These are phyloP conservation scores for Acacia melanoxylon DNA, from an alignment of 306 rosid genomes.

Conservation along the genomic window DNA sequence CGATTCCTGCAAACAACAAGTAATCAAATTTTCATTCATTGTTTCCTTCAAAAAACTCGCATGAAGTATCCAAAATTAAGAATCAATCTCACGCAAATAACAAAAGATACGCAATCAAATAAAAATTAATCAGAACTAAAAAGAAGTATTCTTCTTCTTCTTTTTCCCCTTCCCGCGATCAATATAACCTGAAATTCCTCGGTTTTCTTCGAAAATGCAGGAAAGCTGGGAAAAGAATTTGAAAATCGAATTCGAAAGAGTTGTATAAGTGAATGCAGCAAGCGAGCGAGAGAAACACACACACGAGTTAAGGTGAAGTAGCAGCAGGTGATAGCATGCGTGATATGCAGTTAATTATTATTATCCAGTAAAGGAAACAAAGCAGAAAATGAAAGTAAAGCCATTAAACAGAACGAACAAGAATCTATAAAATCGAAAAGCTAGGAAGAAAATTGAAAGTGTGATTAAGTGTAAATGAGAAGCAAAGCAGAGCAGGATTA, in stretches of 20 bases:
- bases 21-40: neutral
- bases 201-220: conserved; percentile 20
- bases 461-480: neutral
- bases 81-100: neutral
- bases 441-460: neutral
- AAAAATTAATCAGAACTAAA: neutral
- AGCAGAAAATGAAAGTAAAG: neutral
- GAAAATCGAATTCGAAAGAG: neutral
- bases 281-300: neutral
- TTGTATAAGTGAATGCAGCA: neutral
- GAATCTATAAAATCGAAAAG: neutral
- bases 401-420: neutral
- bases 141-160: neutral
- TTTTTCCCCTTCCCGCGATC: neutral
- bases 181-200: conserved; percentile 16
- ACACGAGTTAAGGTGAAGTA: neutral
- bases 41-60: neutral
- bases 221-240: neutral
- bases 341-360: conserved; percentile 2
- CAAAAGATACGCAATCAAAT: neutral
- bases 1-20: neutral
- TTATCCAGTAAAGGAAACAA: neutral
- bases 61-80: neutral
- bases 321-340: neutral
- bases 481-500: neutral